A percentile compares a stretch with the other conserved stretches of the same genome.
phyloP scores from a whole-genome alignment of 179 eudicot species.

The Pouteria campechiana region DNA sequence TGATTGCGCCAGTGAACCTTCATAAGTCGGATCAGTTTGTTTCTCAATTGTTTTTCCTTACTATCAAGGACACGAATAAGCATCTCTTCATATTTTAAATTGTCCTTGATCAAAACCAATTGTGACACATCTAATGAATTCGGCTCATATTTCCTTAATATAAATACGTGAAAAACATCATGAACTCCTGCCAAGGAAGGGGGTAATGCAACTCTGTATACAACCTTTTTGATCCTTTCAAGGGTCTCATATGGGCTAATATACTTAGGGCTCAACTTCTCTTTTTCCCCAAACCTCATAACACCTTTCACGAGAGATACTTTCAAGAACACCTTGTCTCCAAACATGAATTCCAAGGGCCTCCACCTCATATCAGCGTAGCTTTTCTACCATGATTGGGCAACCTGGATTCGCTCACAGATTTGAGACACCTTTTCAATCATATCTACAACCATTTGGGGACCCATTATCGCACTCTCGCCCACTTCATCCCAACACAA shows the following conservation, averaged over 20 bases:
- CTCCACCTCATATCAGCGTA: neutral
- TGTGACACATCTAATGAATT: neutral
- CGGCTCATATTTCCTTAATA: neutral
- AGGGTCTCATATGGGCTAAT: neutral
- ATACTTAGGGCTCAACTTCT: constrained; percentile 6
- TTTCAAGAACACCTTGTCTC: neutral
- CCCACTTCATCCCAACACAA: too few species aligned
- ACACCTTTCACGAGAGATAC: neutral
- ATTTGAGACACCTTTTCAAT: neutral
- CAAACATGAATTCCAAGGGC: neutral
- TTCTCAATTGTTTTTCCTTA: neutral
- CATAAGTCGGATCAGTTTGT: neutral
- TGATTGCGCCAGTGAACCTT: neutral
- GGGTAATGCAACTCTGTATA: neutral
- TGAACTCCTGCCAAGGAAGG: neutral
- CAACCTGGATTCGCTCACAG: neutral
- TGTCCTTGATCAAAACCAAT: neutral
- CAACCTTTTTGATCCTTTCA: neutral
- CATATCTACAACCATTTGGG: too few species aligned
- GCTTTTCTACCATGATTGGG: constrained; percentile 1
- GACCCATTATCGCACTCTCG: too few species aligned
- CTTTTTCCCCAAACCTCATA: neutral
- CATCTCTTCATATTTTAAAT: neutral
- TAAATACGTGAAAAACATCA: constrained; percentile 1
- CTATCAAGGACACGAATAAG: neutral